Evolutionary conservation across 805 yeast genomes (phyloP).

Genomic region (Candida adriatica): DNA sequence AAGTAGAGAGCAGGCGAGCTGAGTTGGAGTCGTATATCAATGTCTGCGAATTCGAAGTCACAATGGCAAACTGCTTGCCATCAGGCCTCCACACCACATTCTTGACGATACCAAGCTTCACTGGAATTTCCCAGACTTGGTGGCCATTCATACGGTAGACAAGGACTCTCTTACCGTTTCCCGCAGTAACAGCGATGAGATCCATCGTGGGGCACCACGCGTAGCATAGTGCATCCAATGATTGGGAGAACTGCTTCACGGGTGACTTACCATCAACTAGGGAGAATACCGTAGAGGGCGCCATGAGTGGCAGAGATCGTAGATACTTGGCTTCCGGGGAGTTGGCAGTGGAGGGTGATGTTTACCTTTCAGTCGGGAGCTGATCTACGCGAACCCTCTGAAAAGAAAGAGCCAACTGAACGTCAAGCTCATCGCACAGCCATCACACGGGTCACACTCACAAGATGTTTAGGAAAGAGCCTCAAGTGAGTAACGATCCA

Average conservation of each 20-base stretch:
- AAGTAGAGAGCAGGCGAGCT: constrained; percentile 32
- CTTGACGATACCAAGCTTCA: constrained; percentile 16
- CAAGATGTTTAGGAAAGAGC: constrained; percentile 21
- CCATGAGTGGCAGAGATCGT: no score
- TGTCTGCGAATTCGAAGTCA: constrained; percentile 37
- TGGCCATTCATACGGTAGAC: constrained; percentile 50
- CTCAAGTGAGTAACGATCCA: constrained; percentile 1
- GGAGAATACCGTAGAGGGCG: background rate
- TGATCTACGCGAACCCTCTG: background rate
- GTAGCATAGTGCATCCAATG: constrained; percentile 12
- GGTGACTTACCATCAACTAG: constrained; percentile 1
- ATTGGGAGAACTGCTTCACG: constrained; percentile 3
- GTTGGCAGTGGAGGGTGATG: no score
- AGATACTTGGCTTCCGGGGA: no score
- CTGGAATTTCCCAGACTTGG: constrained; percentile 41
- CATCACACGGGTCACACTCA: background rate
- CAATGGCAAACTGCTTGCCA: constrained; percentile 36
- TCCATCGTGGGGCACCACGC: constrained; percentile 48
- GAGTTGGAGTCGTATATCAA: constrained; percentile 40
- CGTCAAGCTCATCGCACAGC: no score
- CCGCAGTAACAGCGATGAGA: constrained; percentile 38
- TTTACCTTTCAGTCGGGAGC: no score
- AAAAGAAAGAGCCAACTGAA: no score
- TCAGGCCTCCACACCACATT: constrained; percentile 30
- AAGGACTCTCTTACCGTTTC: constrained; percentile 40